Percentiles rank a stretch among this genome's conserved stretches.
These are phyloP conservation scores for Margaritispora aquatica DNA, from an alignment of 495 filamentous ascomycete genomes.

Conservation along the genomic window DNA sequence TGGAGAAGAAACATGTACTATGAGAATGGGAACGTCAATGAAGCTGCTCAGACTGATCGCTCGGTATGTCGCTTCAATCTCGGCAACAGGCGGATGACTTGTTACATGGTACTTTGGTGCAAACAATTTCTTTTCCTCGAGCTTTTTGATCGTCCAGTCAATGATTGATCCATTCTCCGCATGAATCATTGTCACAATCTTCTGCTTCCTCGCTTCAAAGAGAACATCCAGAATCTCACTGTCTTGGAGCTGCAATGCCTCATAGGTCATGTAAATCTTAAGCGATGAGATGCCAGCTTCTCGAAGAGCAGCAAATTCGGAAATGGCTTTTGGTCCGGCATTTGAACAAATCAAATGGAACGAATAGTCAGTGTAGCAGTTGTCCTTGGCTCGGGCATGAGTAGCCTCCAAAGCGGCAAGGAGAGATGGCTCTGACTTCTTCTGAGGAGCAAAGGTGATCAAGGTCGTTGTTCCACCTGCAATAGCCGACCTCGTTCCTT, in stretches of 20 bases:
- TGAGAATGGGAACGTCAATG: slow-evolving; percentile 45
- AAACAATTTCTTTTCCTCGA: slow-evolving; percentile 36
- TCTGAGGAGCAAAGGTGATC: slow-evolving; percentile 51
- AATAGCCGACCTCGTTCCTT: slow-evolving; percentile 49
- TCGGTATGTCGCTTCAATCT: slow-evolving; percentile 53
- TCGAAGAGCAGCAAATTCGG: slow-evolving; percentile 36
- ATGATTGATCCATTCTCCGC: slow-evolving; percentile 54
- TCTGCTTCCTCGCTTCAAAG: slow-evolving; percentile 35
- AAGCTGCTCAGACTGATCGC: slow-evolving; percentile 49
- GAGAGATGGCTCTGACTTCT: slow-evolving; percentile 41
- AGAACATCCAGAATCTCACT: slow-evolving; percentile 50
- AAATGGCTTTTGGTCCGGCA: slow-evolving; percentile 36
- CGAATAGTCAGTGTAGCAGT: slow-evolving; percentile 54
- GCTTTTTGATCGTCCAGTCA: slow-evolving; percentile 39
- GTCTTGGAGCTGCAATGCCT: slow-evolving; percentile 48
- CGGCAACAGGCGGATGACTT: slow-evolving; percentile 46
- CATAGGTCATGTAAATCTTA: slow-evolving; percentile 63
- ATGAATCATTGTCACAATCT: slow-evolving; percentile 56
- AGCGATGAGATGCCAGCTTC: slow-evolving; percentile 47
- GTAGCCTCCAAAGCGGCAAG: slow-evolving; percentile 40
- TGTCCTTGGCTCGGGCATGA: slow-evolving; percentile 37
- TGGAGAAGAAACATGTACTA: slow-evolving; percentile 53
- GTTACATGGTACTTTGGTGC: slow-evolving; percentile 51
- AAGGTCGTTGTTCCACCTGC: slow-evolving; percentile 57
- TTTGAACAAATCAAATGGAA: slow-evolving; percentile 55